Conservation (phyloP, 202 grass and related monocot species). For the Eragrostis tef region DNA sequence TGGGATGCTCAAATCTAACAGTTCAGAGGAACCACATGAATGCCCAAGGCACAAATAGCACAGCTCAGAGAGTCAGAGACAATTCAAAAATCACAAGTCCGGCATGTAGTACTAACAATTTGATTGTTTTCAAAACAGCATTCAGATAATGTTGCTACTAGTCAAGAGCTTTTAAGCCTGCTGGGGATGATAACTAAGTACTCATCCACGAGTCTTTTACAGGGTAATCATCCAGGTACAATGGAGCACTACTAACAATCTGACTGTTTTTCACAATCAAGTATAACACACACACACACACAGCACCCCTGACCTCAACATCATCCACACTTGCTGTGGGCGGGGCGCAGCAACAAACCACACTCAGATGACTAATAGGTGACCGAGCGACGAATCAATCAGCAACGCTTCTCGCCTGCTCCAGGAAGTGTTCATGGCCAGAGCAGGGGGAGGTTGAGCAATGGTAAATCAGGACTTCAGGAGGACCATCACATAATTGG, state of each 20-base stretch:
- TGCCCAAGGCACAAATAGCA: not conserved
- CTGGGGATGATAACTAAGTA: not conserved
- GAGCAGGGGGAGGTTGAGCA: slow-evolving; percentile 84
- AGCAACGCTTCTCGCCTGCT: slow-evolving; percentile 97
- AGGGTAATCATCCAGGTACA: slow-evolving; percentile 17
- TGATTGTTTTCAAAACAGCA: not conserved
- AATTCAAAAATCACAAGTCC: not conserved
- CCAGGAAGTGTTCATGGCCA: slow-evolving; percentile 39
- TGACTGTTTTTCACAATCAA: slow-evolving; percentile 29
- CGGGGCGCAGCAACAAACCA: slow-evolving; percentile 47
- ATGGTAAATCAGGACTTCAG: slow-evolving; percentile 43
- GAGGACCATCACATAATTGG: slow-evolving; percentile 44
- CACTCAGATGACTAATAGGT: slow-evolving; percentile 60
- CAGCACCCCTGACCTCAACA: slow-evolving; percentile 44
- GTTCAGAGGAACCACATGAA: not conserved
- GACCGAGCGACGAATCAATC: slow-evolving; percentile 62
- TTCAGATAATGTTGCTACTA: not conserved
- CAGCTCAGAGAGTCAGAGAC: not conserved
- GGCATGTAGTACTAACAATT: not conserved
- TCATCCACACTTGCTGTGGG: slow-evolving; percentile 40
- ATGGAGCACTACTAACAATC: not conserved
- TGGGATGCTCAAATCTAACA: not conserved
- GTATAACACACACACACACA: not conserved
- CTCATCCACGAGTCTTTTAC: slow-evolving; percentile 30
- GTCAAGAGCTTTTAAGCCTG: not conserved